A percentile compares a stretch with the other conserved stretches of the same genome.
These are phyloP conservation scores for Brachypodium distachyon DNA, from an alignment of 202 grass and related monocot genomes.

Conservation along the genomic window DNA sequence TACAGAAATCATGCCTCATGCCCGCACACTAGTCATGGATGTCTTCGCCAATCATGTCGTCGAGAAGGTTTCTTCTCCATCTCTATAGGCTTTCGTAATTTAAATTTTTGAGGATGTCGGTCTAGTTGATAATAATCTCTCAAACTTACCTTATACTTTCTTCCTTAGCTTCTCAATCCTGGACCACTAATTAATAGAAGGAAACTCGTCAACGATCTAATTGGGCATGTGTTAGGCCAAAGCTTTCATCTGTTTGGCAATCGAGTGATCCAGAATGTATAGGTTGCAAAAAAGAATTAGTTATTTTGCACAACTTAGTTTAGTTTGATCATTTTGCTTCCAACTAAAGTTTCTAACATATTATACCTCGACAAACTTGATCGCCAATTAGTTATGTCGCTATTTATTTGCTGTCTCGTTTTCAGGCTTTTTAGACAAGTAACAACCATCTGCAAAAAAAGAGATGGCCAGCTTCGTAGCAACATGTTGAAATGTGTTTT, in stretches of 20 bases:
- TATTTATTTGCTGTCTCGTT: background rate
- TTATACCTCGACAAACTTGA: background rate
- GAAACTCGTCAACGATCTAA: constrained; percentile 29
- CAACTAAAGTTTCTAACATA: background rate
- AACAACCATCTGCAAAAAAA: constrained; percentile 28
- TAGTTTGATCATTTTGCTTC: background rate
- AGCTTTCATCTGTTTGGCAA: constrained; percentile 38
- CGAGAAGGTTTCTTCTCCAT: constrained; percentile 36
- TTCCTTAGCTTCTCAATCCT: constrained; percentile 47
- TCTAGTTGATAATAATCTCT: background rate
- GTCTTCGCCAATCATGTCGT: constrained; percentile 35
- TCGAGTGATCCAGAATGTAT: constrained; percentile 42
- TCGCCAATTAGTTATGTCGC: background rate
- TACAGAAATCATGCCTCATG: constrained; percentile 29
- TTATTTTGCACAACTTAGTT: background rate
- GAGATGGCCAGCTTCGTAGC: constrained; percentile 35
- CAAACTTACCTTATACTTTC: background rate
- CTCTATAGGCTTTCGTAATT: background rate
- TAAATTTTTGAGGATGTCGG: background rate
- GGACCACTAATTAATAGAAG: constrained; percentile 29
- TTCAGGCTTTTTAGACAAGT: constrained; percentile 46
- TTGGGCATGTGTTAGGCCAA: constrained; percentile 32
- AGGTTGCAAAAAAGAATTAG: background rate
- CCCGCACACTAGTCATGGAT: constrained; percentile 8
- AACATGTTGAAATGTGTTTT: constrained; percentile 32